Evolutionary conservation across 164 flowering plant species (phyloP), one percentile per base, ranked within the genome.

Genomic region (Nymphaea thermarum): DNA sequence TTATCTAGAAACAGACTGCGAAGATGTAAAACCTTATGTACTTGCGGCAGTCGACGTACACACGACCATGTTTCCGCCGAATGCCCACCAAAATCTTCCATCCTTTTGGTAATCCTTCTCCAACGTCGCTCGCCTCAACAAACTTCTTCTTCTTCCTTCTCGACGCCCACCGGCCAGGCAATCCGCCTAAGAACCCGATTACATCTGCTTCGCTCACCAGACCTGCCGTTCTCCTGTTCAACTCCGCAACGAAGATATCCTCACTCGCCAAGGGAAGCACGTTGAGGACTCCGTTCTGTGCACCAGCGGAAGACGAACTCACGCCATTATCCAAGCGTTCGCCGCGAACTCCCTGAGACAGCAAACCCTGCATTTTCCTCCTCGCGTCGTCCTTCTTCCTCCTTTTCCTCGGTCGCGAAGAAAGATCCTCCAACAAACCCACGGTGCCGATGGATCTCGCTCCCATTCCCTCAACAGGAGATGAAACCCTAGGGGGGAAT

Each of bases 101-200:
- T 43, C 96, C 95, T 18, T 43, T 68, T 0, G 95, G 98, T 72
- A 93, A 73, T 3, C 17, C 67, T 45, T 83, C 77, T 15, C 95
- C 90, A 64, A 88, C 84, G 43, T 70, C 78, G 43, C 78, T 68
- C 0, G 96, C 96, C 66, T 85, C 87, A 15, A 90, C 93, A 70
- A 88, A 71, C 85, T 74, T 88, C 83, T 81, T 88, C 84, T 85
- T 93, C 86, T 75, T 81, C 77, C 91, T 83, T 72, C 78, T 71
- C 72, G 86, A 86, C 55, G 77, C 88, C 98, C 95, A 90, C 51
- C 73, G 70, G 47, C 96, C 98, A 6, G 71, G 71, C 77, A 90
- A 75, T 16, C 79, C 79, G 15, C 42, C 72, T 78, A 92, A 18
- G 71, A 82, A 90, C 66, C 69, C 89, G 55, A 88, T 71, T 68